phyloP scores from a whole-genome alignment of 2,329 filamentous ascomycete species.

The Alternaria sp. region DNA sequence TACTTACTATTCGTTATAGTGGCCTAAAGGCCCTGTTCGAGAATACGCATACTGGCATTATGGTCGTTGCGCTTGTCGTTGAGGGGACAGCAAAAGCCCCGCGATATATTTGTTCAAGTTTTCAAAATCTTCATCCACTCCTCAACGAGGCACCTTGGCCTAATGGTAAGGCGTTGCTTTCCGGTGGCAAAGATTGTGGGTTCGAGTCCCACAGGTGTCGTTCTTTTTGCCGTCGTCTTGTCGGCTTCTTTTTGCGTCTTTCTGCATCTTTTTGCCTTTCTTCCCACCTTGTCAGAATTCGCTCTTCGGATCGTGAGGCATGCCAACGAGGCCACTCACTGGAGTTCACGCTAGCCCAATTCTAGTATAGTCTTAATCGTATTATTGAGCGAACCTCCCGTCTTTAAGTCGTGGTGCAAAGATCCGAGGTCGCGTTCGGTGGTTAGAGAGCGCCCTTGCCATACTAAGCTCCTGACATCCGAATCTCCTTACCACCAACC shows the following conservation, averaged over 20 bases:
- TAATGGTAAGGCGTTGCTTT: conserved; percentile 55
- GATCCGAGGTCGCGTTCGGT: neutral
- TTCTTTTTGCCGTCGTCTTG: conserved; percentile 1
- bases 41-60: neutral
- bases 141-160: conserved; percentile 44
- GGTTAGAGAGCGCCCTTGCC: neutral
- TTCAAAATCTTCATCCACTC: neutral
- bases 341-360: neutral
- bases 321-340: neutral
- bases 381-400: neutral
- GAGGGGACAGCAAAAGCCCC: neutral
- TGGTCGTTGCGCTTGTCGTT: neutral
- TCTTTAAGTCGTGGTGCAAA: neutral
- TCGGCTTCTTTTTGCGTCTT: conserved; percentile 13
- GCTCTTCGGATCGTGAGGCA: neutral
- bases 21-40: neutral
- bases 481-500: neutral
- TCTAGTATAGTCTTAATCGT: neutral
- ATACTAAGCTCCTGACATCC: neutral
- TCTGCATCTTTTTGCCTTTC: neutral
- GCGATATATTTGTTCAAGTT: neutral
- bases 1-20: neutral
- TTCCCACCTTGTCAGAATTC: neutral
- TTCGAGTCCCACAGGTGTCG: conserved; percentile 53
- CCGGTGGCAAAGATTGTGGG: conserved; percentile 54